These are phyloP conservation scores for Flaveria ramosissima DNA, from an alignment of 129 eudicot genomes.

Conservation along the genomic window DNA sequence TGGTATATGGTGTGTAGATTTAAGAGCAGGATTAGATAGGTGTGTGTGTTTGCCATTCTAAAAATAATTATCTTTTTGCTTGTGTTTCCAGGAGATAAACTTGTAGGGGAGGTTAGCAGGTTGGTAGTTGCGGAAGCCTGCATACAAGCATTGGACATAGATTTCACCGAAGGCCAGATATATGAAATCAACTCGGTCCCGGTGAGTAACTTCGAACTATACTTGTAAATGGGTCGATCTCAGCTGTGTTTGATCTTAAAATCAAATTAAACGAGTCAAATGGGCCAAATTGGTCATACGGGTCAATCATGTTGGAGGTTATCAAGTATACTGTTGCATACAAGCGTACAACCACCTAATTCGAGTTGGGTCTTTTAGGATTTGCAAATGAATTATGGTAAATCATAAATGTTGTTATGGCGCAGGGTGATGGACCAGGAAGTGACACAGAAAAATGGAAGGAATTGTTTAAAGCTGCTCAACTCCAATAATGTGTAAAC, in stretches of 20 bases:
- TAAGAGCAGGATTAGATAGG: too few relatives aligned
- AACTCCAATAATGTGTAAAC: slow-evolving; percentile 23
- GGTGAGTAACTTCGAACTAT: slow-evolving; percentile 35
- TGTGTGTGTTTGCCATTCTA: too few relatives aligned
- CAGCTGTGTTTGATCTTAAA: background rate
- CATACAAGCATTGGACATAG: slow-evolving; percentile 87
- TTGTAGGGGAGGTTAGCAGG: slow-evolving; percentile 97
- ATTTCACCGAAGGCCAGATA: slow-evolving; percentile 71
- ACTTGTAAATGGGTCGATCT: background rate
- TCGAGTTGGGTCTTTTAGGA: background rate
- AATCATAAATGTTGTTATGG: slow-evolving; percentile 16
- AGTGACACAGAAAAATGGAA: slow-evolving; percentile 59
- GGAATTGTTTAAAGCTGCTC: slow-evolving; percentile 64
- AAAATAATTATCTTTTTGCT: background rate
- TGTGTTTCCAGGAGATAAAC: slow-evolving; percentile 78
- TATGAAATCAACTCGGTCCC: slow-evolving; percentile 85
- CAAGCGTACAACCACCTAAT: too few relatives aligned
- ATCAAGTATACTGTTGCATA: background rate
- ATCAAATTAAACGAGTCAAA: background rate
- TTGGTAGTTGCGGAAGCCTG: slow-evolving; percentile 99
- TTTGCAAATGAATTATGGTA: background rate
- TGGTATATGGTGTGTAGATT: too few relatives aligned
- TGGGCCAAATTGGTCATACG: background rate
- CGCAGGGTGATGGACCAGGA: slow-evolving; percentile 92
- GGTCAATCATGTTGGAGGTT: background rate